These are phyloP conservation scores for Corinectria fuckeliana DNA, from an alignment of 2,329 filamentous ascomycete species.

Conservation along the genomic window DNA sequence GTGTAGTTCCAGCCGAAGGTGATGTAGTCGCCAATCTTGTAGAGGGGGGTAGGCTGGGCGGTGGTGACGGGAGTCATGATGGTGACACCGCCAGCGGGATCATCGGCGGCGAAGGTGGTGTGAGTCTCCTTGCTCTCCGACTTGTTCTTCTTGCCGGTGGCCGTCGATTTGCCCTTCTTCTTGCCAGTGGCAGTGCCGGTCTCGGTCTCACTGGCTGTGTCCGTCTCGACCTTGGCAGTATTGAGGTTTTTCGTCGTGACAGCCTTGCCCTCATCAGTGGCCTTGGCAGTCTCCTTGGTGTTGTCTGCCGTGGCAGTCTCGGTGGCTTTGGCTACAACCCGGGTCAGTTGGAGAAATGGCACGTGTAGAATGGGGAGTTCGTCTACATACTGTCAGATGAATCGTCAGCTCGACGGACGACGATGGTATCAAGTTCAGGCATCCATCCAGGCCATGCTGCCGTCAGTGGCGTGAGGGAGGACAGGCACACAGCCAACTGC, in stretches of 20 bases:
- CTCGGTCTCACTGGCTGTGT: slow-evolving; percentile 19
- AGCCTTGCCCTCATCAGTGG: slow-evolving; percentile 32
- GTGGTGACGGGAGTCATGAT: slow-evolving; percentile 60
- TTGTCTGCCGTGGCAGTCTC: slow-evolving; percentile 2
- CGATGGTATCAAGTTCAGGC: slow-evolving; percentile 58
- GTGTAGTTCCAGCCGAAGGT: slow-evolving; percentile 73
- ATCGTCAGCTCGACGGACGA: slow-evolving; percentile 55
- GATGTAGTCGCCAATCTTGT: slow-evolving; percentile 65
- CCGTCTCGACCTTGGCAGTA: slow-evolving; percentile 13
- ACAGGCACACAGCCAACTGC: slow-evolving; percentile 57
- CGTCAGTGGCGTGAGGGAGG: slow-evolving; percentile 57
- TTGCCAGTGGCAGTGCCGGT: slow-evolving; percentile 31
- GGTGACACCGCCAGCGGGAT: slow-evolving; percentile 57
- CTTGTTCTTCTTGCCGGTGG: slow-evolving; percentile 28
- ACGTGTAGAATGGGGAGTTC: slow-evolving; percentile 6
- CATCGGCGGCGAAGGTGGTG: slow-evolving; percentile 52
- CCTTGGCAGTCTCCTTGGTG: slow-evolving; percentile 13
- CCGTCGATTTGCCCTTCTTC: slow-evolving; percentile 36
- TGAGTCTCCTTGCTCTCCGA: slow-evolving; percentile 37
- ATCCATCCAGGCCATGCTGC: slow-evolving; percentile 64
- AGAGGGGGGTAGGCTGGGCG: slow-evolving; percentile 55
- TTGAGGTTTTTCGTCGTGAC: slow-evolving; percentile 43
- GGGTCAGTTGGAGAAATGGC: background rate
- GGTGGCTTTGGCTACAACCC: background rate
- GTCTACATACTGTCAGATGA: slow-evolving; percentile 24